Conservation (phyloP, 345 rosid genomes). For the Boechera retrofracta region DNA sequence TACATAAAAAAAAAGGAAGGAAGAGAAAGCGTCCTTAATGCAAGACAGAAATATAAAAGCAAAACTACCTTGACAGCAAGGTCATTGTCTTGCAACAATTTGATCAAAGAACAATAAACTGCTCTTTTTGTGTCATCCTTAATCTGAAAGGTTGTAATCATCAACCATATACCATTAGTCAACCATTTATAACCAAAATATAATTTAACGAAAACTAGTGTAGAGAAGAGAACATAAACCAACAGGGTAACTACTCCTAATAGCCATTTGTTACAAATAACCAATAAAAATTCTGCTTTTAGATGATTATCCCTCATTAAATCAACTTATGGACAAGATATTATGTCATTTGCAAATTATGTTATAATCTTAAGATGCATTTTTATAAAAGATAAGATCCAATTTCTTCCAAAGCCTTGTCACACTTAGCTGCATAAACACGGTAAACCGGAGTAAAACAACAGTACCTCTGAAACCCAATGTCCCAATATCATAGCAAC, state of each 20-base stretch:
- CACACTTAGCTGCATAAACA: constrained; percentile 20
- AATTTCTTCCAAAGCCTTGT: constrained; percentile 13
- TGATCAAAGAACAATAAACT: constrained; percentile 90
- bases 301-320: constrained; percentile 21
- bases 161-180: constrained; percentile 35
- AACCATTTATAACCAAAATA: not conserved
- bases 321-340: constrained; percentile 23
- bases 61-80: constrained; percentile 82
- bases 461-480: constrained; percentile 96
- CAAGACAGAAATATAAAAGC: constrained; percentile 11
- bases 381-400: constrained; percentile 2
- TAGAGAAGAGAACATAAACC: constrained; percentile 5
- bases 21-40: not conserved
- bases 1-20: not conserved
- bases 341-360: constrained; percentile 22
- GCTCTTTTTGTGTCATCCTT: constrained; percentile 88
- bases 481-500: constrained; percentile 95
- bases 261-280: not conserved
- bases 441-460: constrained; percentile 25
- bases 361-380: constrained; percentile 16
- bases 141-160: constrained; percentile 61
- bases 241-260: constrained; percentile 1
- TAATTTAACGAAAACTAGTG: not conserved
- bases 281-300: not conserved
- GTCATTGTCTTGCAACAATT: constrained; percentile 81